Evolutionary conservation across 2,329 filamentous ascomycete species (phyloP).

Genomic region (Parascedosporium putredinis): DNA sequence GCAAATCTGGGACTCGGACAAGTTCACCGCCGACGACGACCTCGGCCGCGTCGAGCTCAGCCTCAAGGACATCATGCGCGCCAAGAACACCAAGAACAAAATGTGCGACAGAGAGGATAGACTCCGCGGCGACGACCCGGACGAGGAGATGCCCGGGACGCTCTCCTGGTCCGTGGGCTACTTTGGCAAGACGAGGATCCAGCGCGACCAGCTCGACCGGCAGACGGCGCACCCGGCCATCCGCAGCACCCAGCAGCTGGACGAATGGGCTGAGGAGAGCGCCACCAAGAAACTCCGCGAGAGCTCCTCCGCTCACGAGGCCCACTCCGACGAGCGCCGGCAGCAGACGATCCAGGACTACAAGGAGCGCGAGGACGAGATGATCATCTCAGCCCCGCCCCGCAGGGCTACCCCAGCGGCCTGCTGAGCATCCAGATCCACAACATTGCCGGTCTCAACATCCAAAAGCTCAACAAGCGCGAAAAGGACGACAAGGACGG

Average conservation of each 20-base stretch:
- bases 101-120: conserved; percentile 4
- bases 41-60: conserved; percentile 91
- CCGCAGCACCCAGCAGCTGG: conserved; percentile 62
- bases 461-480: conserved; percentile 75
- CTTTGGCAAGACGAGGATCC: conserved; percentile 81
- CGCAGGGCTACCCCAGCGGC: conserved; percentile 90
- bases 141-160: conserved; percentile 69
- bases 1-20: conserved; percentile 93
- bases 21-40: conserved; percentile 84
- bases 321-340: not conserved
- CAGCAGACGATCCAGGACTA: conserved; percentile 11
- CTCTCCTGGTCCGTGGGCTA: conserved; percentile 95
- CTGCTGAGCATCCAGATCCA: conserved; percentile 79
- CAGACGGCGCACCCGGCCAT: conserved; percentile 63
- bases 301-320: not conserved
- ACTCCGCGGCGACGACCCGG: conserved; percentile 19
- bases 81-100: not conserved
- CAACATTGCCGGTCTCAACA: conserved; percentile 88
- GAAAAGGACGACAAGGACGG: conserved; percentile 69
- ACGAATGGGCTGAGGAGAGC: conserved; percentile 67
- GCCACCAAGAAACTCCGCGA: conserved; percentile 18
- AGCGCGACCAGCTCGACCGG: conserved; percentile 73
- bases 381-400: conserved; percentile 74
- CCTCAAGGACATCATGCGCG: conserved; percentile 86
- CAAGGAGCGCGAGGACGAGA: conserved; percentile 9